These are phyloP conservation scores for Apium graveolens DNA, from an alignment of 129 eudicot genomes.

Conservation along the genomic window DNA sequence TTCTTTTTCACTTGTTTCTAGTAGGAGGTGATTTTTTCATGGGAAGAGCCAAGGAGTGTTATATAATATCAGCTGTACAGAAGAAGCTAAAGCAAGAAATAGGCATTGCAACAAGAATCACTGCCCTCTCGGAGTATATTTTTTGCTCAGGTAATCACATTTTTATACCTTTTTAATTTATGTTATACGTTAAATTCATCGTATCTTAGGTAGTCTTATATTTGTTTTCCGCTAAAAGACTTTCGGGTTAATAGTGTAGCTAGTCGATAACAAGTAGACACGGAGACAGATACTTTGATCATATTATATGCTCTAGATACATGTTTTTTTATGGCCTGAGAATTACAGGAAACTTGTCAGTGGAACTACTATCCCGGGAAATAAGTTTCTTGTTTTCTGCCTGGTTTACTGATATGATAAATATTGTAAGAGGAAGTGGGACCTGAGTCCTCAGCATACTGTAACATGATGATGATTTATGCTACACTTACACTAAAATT, in stretches of 20 bases:
- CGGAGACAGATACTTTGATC: background rate
- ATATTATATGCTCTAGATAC: background rate
- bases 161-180: background rate
- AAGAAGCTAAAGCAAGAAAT: background rate
- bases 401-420: slow-evolving; percentile 4
- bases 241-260: background rate
- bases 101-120: background rate
- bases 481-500: background rate
- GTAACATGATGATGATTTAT: background rate
- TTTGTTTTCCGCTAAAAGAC: background rate
- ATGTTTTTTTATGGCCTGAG: background rate
- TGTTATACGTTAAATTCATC: background rate
- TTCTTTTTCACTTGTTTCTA: slow-evolving; percentile 2
- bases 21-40: background rate
- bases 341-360: background rate
- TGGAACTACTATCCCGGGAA: slow-evolving; percentile 2
- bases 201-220: background rate
- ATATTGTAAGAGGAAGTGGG: background rate
- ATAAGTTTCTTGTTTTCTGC: slow-evolving; percentile 4
- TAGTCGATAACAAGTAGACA: background rate
- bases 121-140: background rate
- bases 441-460: background rate
- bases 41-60: background rate
- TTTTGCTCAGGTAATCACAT: background rate
- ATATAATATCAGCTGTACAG: background rate